phyloP scores from a whole-genome alignment of 208 protist genomes.

The Jaenimonas drosophilae region DNA sequence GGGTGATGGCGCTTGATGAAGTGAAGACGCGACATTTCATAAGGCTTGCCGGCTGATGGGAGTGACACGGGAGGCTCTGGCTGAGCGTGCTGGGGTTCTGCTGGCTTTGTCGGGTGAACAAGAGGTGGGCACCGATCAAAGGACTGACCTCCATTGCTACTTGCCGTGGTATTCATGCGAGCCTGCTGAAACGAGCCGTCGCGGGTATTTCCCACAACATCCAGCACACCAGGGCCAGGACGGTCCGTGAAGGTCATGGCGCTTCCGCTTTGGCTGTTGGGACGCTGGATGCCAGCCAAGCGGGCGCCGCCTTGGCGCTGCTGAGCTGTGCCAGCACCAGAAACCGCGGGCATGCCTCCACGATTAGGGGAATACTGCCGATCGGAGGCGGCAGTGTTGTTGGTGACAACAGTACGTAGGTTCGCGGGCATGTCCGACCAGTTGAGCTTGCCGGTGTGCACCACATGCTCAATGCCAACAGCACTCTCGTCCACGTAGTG shows the following conservation, averaged over 20 bases:
- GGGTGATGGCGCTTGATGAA: slow-evolving; percentile 4
- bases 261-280: no score
- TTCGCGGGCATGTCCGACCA: slow-evolving; percentile 36
- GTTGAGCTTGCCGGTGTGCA: slow-evolving; percentile 37
- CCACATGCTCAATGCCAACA: slow-evolving; percentile 26
- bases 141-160: no score
- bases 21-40: slow-evolving; percentile 16
- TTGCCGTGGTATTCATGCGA: no score
- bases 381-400: neutral
- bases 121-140: no score
- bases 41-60: no score
- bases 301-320: neutral
- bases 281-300: neutral
- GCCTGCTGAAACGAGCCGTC: no score
- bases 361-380: neutral
- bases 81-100: no score
- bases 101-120: no score
- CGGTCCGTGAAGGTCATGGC: no score
- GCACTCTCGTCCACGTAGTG: slow-evolving; percentile 7
- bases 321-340: neutral
- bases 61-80: no score
- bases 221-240: no score
- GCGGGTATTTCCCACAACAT: no score
- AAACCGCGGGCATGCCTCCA: neutral
- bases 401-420: slow-evolving; percentile 20